Evolutionary conservation across 2,329 filamentous ascomycete genomes (phyloP), one percentile per base, ranked within the genome.

Genomic region (Plenodomus biglobosus): DNA sequence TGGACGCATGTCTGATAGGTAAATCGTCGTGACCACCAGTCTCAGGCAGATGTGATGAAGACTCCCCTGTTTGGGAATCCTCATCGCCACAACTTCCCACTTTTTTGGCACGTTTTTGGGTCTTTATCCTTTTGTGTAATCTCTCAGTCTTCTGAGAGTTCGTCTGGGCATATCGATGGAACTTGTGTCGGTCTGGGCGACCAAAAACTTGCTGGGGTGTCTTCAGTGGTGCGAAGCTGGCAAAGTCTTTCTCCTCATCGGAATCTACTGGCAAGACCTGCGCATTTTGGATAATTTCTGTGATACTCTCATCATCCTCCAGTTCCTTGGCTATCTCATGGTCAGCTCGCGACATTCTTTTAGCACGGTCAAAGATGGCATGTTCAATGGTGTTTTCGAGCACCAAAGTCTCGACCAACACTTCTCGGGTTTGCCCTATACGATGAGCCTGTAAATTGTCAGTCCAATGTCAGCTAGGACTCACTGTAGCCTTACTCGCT

Each of bases 331-430:
- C 81, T 17, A 81, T 77, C 11, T 66, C 69, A 38, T 83, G 80
- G 52, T 85, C 64, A 49, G 73, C 63, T 24, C 84, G 83, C 0
- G 86, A 88, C 88, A 96, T 92, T 27, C 84, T 78, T 56, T 84
- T 80, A 38, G 88, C 80, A 3, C 89, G 82, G 49, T 86, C 79
- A 4, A 95, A 76, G 62, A 97, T 92, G 15, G 86, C 82, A 68
- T 96, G 90, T 64, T 96, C 92, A 8, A 96, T 82, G 8, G 88
- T 95, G 48, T 84, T 85, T 44, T 81, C 82, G 5, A 96, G 75
- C 1, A 96, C 86, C 1, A 96, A 75, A 0, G 91, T 96, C 73
- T 96, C 90, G 0, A 96, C 92, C 8, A 83, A 84, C 0, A 96
- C 92, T 0, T 85, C 82, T 50, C 82, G 85, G 0, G 75, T 85